Evolutionary conservation across 1,139 yeast species (phyloP).

Genomic region (Schizosaccharomyces versatilis): DNA sequence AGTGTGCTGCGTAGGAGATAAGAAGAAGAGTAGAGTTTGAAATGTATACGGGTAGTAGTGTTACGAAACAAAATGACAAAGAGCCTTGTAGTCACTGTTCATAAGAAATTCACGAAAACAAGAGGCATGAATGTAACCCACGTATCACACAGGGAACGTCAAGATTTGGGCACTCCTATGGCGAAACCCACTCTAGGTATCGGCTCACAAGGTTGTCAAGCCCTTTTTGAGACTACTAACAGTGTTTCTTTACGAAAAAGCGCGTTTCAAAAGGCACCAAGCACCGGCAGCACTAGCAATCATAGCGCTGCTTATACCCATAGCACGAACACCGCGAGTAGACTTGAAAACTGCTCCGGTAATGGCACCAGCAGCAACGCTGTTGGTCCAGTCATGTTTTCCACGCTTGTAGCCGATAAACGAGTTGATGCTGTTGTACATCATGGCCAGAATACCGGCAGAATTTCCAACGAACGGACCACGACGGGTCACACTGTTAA

Average conservation of each 20-base stretch:
- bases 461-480: constrained; percentile 91
- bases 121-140: too few relatives aligned
- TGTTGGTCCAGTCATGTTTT: constrained; percentile 65
- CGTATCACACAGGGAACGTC: too few relatives aligned
- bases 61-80: too few relatives aligned
- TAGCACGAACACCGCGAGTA: constrained; percentile 64
- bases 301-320: constrained; percentile 67
- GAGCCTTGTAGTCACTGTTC: too few relatives aligned
- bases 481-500: constrained; percentile 79
- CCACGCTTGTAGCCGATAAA: constrained; percentile 63
- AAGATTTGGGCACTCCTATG: too few relatives aligned
- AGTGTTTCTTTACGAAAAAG: constrained; percentile 11
- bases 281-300: constrained; percentile 79
- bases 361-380: constrained; percentile 71
- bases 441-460: constrained; percentile 80
- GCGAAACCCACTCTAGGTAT: too few relatives aligned
- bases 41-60: too few relatives aligned
- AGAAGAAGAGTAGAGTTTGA: too few relatives aligned
- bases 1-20: too few relatives aligned
- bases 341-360: constrained; percentile 84
- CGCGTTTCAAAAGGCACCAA: constrained; percentile 69
- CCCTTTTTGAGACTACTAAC: too few relatives aligned
- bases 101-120: too few relatives aligned
- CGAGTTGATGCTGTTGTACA: constrained; percentile 68
- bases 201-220: too few relatives aligned